Evolutionary conservation across 495 filamentous ascomycete species (phyloP).

Genomic region (Penicillium nucicola): DNA sequence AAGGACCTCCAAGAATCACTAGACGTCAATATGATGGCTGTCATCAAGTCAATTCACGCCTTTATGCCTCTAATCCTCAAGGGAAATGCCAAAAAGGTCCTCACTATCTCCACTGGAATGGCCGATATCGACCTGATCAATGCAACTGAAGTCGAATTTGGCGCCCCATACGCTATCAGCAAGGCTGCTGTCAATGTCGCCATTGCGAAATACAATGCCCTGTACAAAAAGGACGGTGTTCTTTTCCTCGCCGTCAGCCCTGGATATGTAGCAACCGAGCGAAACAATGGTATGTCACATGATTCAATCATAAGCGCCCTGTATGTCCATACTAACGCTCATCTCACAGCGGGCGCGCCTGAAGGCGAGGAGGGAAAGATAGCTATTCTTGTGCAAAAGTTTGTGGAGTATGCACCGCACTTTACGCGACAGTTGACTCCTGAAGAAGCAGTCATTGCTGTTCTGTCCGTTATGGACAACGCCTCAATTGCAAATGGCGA

Average conservation of each 20-base stretch:
- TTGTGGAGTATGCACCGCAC: constrained; percentile 43
- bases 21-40: constrained; percentile 43
- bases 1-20: constrained; percentile 23
- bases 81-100: constrained; percentile 53
- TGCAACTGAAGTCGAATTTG: constrained; percentile 21
- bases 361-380: constrained; percentile 31
- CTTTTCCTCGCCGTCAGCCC: constrained; percentile 50
- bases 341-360: constrained; percentile 24
- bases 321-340: no score
- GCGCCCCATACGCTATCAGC: constrained; percentile 30
- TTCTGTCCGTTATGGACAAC: constrained; percentile 38
- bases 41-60: constrained; percentile 50
- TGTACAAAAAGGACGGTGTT: constrained; percentile 49
- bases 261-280: constrained; percentile 42
- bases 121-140: constrained; percentile 46
- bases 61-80: constrained; percentile 51
- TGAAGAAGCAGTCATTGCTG: constrained; percentile 36
- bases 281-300: constrained; percentile 12
- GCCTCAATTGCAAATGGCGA: constrained; percentile 46
- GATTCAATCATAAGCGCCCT: not conserved
- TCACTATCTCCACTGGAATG: constrained; percentile 47
- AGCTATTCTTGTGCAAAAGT: constrained; percentile 25
- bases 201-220: constrained; percentile 47
- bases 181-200: constrained; percentile 47
- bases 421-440: constrained; percentile 45